Base-by-base conservation (phyloP, 2,329 filamentous ascomycete species). In the Sordariomycetes sp. region DNA sequence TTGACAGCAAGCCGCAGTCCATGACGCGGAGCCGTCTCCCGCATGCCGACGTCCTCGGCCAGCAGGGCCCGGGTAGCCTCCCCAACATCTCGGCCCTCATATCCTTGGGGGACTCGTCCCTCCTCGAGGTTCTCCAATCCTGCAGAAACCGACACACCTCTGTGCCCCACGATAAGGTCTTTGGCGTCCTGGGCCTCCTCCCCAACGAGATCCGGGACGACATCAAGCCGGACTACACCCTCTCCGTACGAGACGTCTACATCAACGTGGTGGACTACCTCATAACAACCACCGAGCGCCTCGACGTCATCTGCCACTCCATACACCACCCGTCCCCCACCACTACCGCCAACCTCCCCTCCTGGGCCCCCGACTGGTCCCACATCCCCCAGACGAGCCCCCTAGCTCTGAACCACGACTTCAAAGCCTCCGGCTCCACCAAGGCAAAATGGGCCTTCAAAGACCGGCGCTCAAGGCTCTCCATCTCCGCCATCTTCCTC, bases 291-390 rank as follows among this genome's bases (percentile, higher is more conserved):
- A 67, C 67, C 1, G 22, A 60, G 2, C 59, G 62, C 2, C 60
- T 72, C 1, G 69, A 73, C 58, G 64, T 73, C 8, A 66, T 73
- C 3, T 70, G 69, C 61, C 67, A 71, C 35, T 59, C 67, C 3
- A 69, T 71, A 50, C 65, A 72, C 53, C 71, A 65, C 43, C 68
- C 68, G 0, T 46, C 61, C 1, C 64, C 68, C 46, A 63, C 60
- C 2, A 65, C 60, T 55, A 59, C 64, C 3, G 24, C 59, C 1
- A 65, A 62, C 14, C 59, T 74, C 3, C 71, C 70, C 1, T 66
- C 63, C 0, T 73, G 68, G 67, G 66, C 68, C 2, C 71, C 71
- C 0, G 71, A 73, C 60, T 73, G 70, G 70, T 72, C 69, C 0
- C 64, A 70, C 48, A 62, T 62, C 2, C 61, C 65, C 2, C 59